A percentile compares a stretch with the other conserved stretches of the same genome.
Conservation (phyloP, 129 eudicot species). For the Smallanthus sonchifolius region DNA sequence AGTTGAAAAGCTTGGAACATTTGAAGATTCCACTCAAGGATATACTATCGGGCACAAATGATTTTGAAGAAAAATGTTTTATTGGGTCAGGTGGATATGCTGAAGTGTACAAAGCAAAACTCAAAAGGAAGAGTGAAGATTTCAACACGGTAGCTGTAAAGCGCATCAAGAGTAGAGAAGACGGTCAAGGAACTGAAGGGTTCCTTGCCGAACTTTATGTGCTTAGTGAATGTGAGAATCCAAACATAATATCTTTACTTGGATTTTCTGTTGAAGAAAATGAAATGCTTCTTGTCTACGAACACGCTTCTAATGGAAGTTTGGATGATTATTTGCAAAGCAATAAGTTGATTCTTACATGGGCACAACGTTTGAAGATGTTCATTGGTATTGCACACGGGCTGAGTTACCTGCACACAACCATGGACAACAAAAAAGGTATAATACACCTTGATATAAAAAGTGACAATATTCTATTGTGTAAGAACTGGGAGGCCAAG, state of each 20-base stretch:
- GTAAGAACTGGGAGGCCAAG: neutral
- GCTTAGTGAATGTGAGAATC: neutral
- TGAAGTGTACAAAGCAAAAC: no score
- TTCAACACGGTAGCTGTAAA: no score
- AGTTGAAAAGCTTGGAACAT: no score
- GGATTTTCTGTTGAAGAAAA: neutral
- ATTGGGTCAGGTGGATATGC: no score
- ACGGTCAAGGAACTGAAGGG: no score
- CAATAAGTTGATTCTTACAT: neutral
- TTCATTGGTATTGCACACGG: neutral
- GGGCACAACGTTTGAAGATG: neutral
- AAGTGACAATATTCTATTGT: neutral
- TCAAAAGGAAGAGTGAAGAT: no score
- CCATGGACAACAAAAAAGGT: neutral
- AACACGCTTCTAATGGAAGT: neutral
- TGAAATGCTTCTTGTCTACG: neutral
- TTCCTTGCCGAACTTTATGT: neutral
- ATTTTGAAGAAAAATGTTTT: no score
- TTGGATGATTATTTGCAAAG: neutral
- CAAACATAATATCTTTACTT: neutral
- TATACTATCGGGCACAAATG: no score
- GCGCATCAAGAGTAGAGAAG: no score
- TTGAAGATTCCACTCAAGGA: no score
- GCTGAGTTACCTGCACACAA: neutral
- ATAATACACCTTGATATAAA: constrained; percentile 6